phyloP scores from a whole-genome alignment of 768 basidiomycete species.

The Chalciporus pseudorubinellus region DNA sequence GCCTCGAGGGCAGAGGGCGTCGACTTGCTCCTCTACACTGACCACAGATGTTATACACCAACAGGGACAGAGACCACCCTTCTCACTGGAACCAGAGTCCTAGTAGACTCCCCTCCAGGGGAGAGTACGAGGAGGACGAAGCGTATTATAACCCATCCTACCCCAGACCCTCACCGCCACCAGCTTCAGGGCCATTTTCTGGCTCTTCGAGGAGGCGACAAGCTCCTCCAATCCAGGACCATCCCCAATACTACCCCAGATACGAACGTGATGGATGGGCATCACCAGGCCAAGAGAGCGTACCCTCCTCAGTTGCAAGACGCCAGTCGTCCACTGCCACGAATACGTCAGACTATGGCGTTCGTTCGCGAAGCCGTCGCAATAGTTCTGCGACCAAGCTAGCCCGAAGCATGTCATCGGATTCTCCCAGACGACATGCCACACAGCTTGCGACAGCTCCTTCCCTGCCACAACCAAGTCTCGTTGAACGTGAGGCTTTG shows the following conservation, averaged over 20 bases:
- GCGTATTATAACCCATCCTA: constrained; percentile 12
- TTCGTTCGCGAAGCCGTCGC: constrained; percentile 15
- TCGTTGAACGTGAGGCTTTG: constrained; percentile 19
- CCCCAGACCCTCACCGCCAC: constrained; percentile 2
- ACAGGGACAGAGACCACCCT: background rate
- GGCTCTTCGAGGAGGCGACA: constrained; percentile 17
- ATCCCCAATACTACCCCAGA: constrained; percentile 14
- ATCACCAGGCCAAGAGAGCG: constrained; percentile 9
- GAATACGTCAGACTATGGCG: constrained; percentile 19
- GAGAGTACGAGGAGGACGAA: constrained; percentile 16
- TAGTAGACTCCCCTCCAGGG: constrained; percentile 1
- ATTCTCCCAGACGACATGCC: constrained; percentile 22
- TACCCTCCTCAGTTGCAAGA: constrained; percentile 8
- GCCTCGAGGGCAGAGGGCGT: background rate
- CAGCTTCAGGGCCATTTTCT: background rate
- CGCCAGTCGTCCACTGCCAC: constrained; percentile 20
- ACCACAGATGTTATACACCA: constrained; percentile 8
- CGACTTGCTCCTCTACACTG: background rate
- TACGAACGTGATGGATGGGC: constrained; percentile 23
- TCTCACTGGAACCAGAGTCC: background rate
- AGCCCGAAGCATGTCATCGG: constrained; percentile 15
- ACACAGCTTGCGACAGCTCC: constrained; percentile 12
- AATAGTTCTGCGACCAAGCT: constrained; percentile 18
- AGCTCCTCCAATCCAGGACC: constrained; percentile 10
- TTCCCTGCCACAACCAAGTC: constrained; percentile 18